Conservation (phyloP, 257 asterid genomes). For the Nicotiana tomentosiformis region DNA sequence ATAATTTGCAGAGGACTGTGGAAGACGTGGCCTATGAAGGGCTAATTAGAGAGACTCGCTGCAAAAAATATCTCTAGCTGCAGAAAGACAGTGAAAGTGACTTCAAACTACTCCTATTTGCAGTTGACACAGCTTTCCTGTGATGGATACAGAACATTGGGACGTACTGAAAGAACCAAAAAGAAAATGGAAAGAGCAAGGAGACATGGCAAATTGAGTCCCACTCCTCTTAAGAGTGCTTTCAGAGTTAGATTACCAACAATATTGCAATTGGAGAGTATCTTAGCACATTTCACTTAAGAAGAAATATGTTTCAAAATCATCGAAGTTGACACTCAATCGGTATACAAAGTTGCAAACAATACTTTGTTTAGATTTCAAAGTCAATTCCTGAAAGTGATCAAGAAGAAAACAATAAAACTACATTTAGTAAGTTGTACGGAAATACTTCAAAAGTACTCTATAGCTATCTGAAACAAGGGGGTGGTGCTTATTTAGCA, state of each 20-base stretch:
- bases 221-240: not conserved
- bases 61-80: not conserved
- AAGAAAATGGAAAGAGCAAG: not conserved
- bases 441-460: not conserved
- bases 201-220: constrained; percentile 1
- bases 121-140: not conserved
- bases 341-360: not conserved
- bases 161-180: not conserved
- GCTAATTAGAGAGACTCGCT: not conserved
- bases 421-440: not conserved
- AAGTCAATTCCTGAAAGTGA: not conserved
- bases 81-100: not conserved
- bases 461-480: not conserved
- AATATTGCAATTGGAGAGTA: not conserved
- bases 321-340: not conserved
- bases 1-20: not conserved
- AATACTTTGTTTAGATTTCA: not conserved
- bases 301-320: not conserved
- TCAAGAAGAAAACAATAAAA: not conserved
- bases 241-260: not conserved
- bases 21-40: not conserved
- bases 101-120: not conserved
- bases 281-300: not conserved
- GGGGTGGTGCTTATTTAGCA: not conserved
- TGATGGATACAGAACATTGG: not conserved